Evolutionary conservation across 257 asterid species (phyloP), one percentile per base, ranked within the genome.

Genomic region (Solanum sejunctum): DNA sequence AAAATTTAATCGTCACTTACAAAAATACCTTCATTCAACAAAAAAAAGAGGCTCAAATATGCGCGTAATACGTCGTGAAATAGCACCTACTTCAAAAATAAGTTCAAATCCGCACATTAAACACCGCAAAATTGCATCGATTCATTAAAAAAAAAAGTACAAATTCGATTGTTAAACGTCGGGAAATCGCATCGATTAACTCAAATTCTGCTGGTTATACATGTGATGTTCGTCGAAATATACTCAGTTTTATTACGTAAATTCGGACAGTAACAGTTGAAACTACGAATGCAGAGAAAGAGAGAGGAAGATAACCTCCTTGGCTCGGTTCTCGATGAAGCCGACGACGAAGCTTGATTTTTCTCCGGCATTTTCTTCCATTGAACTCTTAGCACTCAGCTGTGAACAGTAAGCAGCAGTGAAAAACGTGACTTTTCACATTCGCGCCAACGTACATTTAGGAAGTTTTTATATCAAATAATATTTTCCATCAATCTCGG

Each of bases 251-350:
- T 6, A 23, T 63, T 16, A 63, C 21, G 66, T n/a, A 20, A 58
- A 58, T 58, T 20, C 71, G 71, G 18, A 63, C 7, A 23, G 26
- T 36, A 63, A 63, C 41, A 63, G 41, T 11, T 26, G 72, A 64
- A 64, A 66, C 41, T 41, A 70, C 52, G 20, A 39, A 70, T 41
- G 54, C 28, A 41, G 26, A 77, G n/a, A 49, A 63, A 66, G 83
- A 26, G 52, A n/a, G 63, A 82, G 79, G 32, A 20, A 82, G 66
- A 39, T 67, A 9, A 93, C 99, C 99, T 96, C 99, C 88, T 96
- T 96, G 85, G 99, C 98, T 82, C 99, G 94, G 85, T 96, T 96
- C 91, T 94, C 97, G 43, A 96, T 92, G 47, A 94, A 91, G 83
- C 98, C 97, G 78, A 92, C 89, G 88, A 93, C 92, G 92, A 96